Percentiles rank a stretch among this genome's conserved stretches.
Conservation (phyloP, 2,329 filamentous ascomycete species). For the Plectosphaerella sp. region DNA sequence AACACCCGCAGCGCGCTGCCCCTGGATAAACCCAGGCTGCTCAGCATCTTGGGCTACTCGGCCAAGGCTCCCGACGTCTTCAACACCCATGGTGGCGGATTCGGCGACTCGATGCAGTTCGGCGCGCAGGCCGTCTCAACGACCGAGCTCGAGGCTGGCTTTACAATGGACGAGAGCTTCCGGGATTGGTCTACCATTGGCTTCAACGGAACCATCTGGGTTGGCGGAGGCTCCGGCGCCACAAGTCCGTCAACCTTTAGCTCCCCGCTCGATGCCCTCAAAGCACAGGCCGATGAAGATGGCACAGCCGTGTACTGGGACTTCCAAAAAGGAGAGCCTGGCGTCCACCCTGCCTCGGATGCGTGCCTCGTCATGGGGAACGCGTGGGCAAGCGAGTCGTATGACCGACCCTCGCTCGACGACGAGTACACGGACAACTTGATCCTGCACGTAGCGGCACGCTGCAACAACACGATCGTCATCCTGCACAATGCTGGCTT, state of each 20-base stretch:
- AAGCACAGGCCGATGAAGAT: constrained; percentile 47
- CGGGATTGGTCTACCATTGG: neutral
- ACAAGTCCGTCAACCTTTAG: constrained; percentile 41
- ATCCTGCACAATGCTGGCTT: constrained; percentile 61
- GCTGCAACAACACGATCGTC: constrained; percentile 59
- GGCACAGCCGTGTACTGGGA: constrained; percentile 57
- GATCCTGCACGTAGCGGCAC: constrained; percentile 50
- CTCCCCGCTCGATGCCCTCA: constrained; percentile 52
- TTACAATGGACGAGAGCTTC: constrained; percentile 1
- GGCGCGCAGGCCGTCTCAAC: constrained; percentile 13
- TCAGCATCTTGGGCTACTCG: constrained; percentile 61
- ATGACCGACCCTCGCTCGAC: constrained; percentile 50
- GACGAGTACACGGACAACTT: constrained; percentile 62
- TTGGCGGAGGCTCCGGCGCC: constrained; percentile 6
- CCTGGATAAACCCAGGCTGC: constrained; percentile 47
- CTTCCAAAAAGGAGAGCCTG: constrained; percentile 39
- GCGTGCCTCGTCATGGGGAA: constrained; percentile 67
- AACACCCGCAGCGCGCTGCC: constrained; percentile 62
- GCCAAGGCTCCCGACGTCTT: constrained; percentile 48
- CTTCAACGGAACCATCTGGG: constrained; percentile 3
- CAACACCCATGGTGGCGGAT: constrained; percentile 33
- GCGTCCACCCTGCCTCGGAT: constrained; percentile 36
- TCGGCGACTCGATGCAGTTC: constrained; percentile 1
- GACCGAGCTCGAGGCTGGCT: constrained; percentile 11
- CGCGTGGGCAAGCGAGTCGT: constrained; percentile 68